phyloP scores from a whole-genome alignment of 768 basidiomycete species.

The Tricholomella constricta region DNA sequence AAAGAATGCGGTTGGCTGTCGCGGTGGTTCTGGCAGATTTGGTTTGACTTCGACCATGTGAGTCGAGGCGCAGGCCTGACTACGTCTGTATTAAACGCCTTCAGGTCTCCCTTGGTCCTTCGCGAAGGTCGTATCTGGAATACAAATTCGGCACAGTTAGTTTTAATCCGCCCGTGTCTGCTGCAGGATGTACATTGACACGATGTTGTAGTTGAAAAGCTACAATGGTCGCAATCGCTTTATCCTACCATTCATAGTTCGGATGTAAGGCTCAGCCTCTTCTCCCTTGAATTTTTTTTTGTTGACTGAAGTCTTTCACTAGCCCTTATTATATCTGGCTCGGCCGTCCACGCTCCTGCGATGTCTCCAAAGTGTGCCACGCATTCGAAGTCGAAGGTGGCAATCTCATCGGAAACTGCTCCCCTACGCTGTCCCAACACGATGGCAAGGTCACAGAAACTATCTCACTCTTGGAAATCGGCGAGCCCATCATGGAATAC shows the following conservation, averaged over 20 bases:
- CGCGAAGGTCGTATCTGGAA: slow-evolving; percentile 72
- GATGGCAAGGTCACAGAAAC: slow-evolving; percentile 36
- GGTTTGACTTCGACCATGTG: slow-evolving; percentile 59
- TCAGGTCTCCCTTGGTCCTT: slow-evolving; percentile 51
- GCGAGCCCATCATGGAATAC: slow-evolving; percentile 35
- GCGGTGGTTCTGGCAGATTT: slow-evolving; percentile 82
- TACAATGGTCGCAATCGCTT: slow-evolving; percentile 76
- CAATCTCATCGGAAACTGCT: slow-evolving; percentile 55
- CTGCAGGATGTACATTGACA: neutral
- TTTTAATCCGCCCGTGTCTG: slow-evolving; percentile 2
- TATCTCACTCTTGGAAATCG: slow-evolving; percentile 44
- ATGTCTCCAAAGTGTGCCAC: slow-evolving; percentile 55
- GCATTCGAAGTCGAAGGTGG: slow-evolving; percentile 67
- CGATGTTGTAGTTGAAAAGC: slow-evolving; percentile 48
- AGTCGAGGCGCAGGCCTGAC: slow-evolving; percentile 4
- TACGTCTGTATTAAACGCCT: neutral
- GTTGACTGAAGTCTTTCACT: neutral
- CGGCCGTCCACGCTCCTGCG: slow-evolving; percentile 63
- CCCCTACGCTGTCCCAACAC: slow-evolving; percentile 34
- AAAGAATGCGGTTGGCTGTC: slow-evolving; percentile 64
- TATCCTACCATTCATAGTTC: slow-evolving; percentile 63
- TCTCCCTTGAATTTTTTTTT: neutral
- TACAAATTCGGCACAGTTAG: slow-evolving; percentile 74
- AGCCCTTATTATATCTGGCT: slow-evolving; percentile 79
- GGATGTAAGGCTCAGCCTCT: slow-evolving; percentile 43